Conservation (phyloP, 176 grass and related monocot genomes). For the Zea luxurians region DNA sequence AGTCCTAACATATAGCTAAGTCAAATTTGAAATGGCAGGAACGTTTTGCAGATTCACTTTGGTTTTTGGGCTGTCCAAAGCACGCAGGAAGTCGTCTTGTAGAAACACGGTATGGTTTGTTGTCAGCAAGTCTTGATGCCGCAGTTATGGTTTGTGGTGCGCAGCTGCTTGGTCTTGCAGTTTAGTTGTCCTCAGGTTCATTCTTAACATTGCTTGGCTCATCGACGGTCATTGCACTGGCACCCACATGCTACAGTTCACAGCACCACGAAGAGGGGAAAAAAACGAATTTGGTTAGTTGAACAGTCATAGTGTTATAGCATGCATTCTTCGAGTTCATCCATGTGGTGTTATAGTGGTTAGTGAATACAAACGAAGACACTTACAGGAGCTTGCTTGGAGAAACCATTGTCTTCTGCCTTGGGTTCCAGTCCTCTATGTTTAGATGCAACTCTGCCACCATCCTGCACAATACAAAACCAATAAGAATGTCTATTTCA, state of each 20-base stretch:
- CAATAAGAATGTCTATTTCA: neutral
- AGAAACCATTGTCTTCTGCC: conserved; percentile 32
- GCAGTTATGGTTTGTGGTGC: conserved; percentile 42
- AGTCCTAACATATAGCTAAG: neutral
- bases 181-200: conserved; percentile 47
- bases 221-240: conserved; percentile 48
- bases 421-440: conserved; percentile 43
- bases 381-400: conserved; percentile 45
- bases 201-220: conserved; percentile 45
- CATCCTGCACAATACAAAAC: conserved; percentile 38
- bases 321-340: neutral
- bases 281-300: neutral
- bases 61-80: conserved; percentile 14
- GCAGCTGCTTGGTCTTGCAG: conserved; percentile 19
- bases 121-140: neutral
- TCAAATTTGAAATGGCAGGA: conserved; percentile 9
- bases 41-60: neutral
- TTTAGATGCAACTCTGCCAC: conserved; percentile 29
- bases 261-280: neutral
- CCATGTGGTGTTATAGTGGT: neutral
- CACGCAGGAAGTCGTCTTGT: neutral
- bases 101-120: neutral
- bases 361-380: neutral
- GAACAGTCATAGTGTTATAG: neutral
- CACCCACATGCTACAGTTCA: conserved; percentile 27